Evolutionary conservation across 2,329 filamentous ascomycete species (phyloP), one percentile per base, ranked within the genome.

Genomic region (Aschersonia sp.): DNA sequence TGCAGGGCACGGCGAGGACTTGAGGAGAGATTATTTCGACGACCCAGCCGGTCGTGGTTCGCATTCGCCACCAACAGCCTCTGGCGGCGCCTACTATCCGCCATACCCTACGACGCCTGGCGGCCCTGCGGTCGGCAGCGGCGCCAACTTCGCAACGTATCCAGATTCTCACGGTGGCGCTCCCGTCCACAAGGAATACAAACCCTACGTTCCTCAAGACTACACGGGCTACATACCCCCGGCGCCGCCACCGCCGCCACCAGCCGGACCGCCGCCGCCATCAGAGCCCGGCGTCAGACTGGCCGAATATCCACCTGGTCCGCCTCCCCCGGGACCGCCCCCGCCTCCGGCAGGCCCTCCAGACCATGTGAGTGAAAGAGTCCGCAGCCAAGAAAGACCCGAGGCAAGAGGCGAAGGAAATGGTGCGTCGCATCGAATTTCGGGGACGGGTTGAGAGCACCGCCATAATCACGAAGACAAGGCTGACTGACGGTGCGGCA

Each of bases 71-170:
- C 68, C 70, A 4, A 70, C 65, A 47, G 71, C 71, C 4, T 75
- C 72, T 2, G 72, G 72, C n/a, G 72, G 72, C 10, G 66, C 67
- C 12, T 73, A 66, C 55, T 73, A 70, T 50, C 68, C 67, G 4
- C 67, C 68, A 3, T 66, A 67, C 44, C 64, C 65, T 6, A 54
- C 51, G 48, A 65, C 50, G 30, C 61, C 52, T 35, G 57, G 54
- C 45, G 48, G 35, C 8, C 32, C 14, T 12, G 53, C 53, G 2
- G 49, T 52, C 9, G 45, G 46, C 8, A 50, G 47, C 39, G 50
- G 37, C 30, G 43, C 44, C 42, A 43, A 49, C 32, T 49, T 47
- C 41, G 45, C 50, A 2, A 60, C 51, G 0, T 57, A 57, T 35
- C 54, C 56, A 50, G 47, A 63, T 49, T 40, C 62, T 52, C 50